Percentiles rank a stretch among this genome's conserved stretches.
phyloP scores from a whole-genome alignment of 2,329 filamentous ascomycete species.

The Dothistroma septosporum region DNA sequence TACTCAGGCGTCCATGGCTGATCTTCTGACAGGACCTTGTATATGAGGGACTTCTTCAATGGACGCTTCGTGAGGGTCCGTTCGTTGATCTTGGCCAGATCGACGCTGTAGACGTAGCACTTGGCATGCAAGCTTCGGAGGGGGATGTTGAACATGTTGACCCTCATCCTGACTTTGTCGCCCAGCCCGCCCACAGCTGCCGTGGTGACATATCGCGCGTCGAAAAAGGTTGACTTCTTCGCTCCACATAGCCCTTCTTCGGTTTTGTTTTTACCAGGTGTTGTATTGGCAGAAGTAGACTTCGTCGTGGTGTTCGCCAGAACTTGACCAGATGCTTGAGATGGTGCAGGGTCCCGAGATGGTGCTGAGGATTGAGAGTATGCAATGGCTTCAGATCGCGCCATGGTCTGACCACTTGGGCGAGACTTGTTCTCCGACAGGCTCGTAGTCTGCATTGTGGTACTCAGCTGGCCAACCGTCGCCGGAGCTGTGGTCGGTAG shows the following conservation, averaged over 20 bases:
- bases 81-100: not conserved
- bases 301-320: not conserved
- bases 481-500: not conserved
- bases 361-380: not conserved
- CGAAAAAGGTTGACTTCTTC: not conserved
- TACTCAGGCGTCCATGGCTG: not conserved
- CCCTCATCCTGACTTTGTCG: not conserved
- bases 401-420: too few relatives aligned
- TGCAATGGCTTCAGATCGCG: not conserved
- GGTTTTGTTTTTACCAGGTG: too few relatives aligned
- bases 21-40: not conserved
- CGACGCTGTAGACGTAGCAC: not conserved
- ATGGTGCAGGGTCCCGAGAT: too few relatives aligned
- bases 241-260: too few relatives aligned
- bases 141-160: constrained; percentile 1
- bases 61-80: not conserved
- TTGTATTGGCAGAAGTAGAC: not conserved
- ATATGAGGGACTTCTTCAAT: constrained; percentile 2
- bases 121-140: too few relatives aligned
- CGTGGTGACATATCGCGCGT: not conserved
- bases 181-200: not conserved
- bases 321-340: not conserved
- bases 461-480: not conserved
- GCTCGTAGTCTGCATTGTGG: not conserved
- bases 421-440: not conserved